phyloP scores from a whole-genome alignment of 2,329 filamentous ascomycete genomes.

The Botrytis medusae region DNA sequence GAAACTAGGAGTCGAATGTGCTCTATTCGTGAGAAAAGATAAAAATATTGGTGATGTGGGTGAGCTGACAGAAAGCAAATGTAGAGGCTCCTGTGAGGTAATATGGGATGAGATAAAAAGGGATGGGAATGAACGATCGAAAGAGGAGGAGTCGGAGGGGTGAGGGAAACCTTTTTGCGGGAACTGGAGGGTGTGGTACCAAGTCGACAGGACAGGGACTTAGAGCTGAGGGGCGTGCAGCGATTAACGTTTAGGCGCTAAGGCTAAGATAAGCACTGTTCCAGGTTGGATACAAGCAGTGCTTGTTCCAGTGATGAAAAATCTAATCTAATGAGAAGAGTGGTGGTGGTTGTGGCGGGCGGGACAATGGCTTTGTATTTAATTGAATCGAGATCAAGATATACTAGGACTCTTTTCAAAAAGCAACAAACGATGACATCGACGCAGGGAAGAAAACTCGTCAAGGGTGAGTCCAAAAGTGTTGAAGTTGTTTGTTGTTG shows the following conservation, averaged over 20 bases:
- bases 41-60: background rate
- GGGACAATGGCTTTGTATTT: conserved; percentile 14
- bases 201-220: conserved; percentile 2
- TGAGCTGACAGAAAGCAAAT: conserved; percentile 20
- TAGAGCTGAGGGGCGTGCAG: conserved; percentile 7
- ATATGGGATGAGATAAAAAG: conserved; percentile 10
- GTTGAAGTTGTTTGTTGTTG: conserved; percentile 1
- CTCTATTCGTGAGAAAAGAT: background rate
- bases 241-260: conserved; percentile 26
- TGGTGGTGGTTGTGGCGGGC: background rate
- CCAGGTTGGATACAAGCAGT: conserved; percentile 3
- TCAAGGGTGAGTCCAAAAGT: background rate
- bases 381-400: background rate
- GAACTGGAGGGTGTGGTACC: background rate
- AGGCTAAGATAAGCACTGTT: conserved; percentile 28
- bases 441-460: background rate
- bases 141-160: background rate
- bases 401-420: background rate
- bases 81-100: conserved; percentile 1
- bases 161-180: background rate
- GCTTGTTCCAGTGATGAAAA: background rate
- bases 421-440: background rate
- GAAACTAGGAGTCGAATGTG: background rate
- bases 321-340: background rate
- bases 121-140: conserved; percentile 5